Percentiles rank a stretch among this genome's conserved stretches.
Evolutionary conservation across 2,329 filamentous ascomycete species (phyloP).

Genomic region (Davidsoniella australis): DNA sequence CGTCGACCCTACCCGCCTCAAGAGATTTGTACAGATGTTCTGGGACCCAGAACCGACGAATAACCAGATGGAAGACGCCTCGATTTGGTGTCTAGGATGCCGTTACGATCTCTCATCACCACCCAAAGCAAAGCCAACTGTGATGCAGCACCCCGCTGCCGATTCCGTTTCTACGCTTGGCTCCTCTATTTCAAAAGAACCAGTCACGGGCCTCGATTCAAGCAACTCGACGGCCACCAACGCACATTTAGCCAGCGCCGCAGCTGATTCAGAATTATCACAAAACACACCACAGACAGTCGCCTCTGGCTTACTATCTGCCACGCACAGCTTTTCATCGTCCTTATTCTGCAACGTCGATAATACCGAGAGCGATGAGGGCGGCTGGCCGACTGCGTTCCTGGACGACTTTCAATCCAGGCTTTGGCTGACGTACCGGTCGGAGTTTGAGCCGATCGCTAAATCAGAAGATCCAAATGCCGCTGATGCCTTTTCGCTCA

Average conservation of each 20-base stretch:
- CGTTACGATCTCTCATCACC: constrained; percentile 27
- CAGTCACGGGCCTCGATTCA: too few species aligned
- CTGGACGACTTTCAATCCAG: constrained; percentile 83
- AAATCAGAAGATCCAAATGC: constrained; percentile 62
- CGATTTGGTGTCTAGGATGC: constrained; percentile 67
- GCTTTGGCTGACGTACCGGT: constrained; percentile 94
- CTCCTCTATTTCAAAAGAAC: too few species aligned
- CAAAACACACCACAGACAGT: constrained; percentile 25
- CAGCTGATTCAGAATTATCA: constrained; percentile 8
- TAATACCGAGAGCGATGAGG: constrained; percentile 19
- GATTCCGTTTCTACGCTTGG: background rate
- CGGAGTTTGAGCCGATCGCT: constrained; percentile 66
- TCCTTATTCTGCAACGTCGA: constrained; percentile 29
- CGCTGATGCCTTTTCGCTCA: constrained; percentile 54
- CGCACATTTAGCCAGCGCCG: too few species aligned
- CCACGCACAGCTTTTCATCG: constrained; percentile 34
- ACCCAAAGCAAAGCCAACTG: background rate
- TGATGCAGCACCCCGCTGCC: background rate
- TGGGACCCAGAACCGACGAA: constrained; percentile 85
- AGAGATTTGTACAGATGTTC: constrained; percentile 75
- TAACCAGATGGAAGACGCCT: constrained; percentile 45
- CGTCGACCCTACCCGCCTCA: constrained; percentile 57
- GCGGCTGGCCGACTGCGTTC: constrained; percentile 70
- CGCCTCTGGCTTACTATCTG: constrained; percentile 27
- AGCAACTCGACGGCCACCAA: too few species aligned